Evolutionary conservation across 106 monocot species (phyloP).

Genomic region (Apostasia ramifera): DNA sequence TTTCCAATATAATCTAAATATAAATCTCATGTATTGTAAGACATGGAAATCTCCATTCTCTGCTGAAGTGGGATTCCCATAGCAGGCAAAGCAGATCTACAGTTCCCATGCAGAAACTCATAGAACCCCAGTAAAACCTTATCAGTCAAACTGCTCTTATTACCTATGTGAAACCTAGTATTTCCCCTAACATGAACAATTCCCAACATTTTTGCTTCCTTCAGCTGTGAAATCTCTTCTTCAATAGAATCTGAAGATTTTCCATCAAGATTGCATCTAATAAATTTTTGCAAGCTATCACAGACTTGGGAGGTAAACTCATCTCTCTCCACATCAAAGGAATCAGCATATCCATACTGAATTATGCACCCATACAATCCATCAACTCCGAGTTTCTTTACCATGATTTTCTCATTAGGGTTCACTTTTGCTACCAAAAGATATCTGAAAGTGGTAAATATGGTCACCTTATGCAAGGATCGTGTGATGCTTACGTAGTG

Average conservation of each 20-base stretch:
- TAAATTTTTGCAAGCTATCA: slow-evolving; percentile 17
- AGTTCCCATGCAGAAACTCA: slow-evolving; percentile 60
- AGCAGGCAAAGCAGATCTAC: slow-evolving; percentile 54
- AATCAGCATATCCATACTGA: slow-evolving; percentile 64
- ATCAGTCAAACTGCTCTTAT: slow-evolving; percentile 32
- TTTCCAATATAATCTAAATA: no score
- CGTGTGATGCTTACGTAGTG: slow-evolving; percentile 54
- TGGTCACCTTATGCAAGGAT: slow-evolving; percentile 46
- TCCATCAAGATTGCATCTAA: slow-evolving; percentile 16
- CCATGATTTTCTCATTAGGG: slow-evolving; percentile 29
- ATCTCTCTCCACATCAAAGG: slow-evolving; percentile 20
- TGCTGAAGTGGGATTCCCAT: slow-evolving; percentile 44
- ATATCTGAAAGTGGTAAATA: slow-evolving; percentile 53
- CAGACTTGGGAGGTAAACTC: slow-evolving; percentile 41
- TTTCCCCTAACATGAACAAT: slow-evolving; percentile 72
- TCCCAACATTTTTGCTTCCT: slow-evolving; percentile 26
- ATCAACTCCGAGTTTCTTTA: slow-evolving; percentile 27
- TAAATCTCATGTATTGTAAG: slow-evolving; percentile 40
- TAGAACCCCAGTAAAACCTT: slow-evolving; percentile 63
- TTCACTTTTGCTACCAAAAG: slow-evolving; percentile 48
- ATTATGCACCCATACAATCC: slow-evolving; percentile 56
- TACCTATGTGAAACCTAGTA: slow-evolving; percentile 45
- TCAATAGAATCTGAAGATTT: background rate
- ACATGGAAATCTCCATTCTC: slow-evolving; percentile 65
- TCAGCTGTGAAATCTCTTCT: slow-evolving; percentile 35